Conservation (phyloP, 2,329 filamentous ascomycete genomes). For the Penicillium sp. region DNA sequence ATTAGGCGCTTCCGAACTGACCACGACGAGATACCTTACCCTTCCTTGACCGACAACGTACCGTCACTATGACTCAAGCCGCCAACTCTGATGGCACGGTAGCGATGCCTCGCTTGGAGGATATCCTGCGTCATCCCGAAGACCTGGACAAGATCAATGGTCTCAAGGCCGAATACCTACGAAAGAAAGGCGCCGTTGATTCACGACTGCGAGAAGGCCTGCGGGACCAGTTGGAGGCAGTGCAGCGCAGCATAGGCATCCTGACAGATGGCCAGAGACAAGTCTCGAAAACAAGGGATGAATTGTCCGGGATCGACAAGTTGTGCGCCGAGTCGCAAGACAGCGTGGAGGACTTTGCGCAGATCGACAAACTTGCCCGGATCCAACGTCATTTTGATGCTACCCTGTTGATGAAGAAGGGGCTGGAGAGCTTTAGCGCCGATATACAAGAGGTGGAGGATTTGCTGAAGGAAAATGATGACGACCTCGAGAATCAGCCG, state of each 20-base stretch:
- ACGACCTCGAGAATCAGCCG: constrained; percentile 83
- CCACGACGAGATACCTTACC: constrained; percentile 1
- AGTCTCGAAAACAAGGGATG: constrained; percentile 90
- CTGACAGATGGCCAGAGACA: constrained; percentile 88
- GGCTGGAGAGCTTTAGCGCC: constrained; percentile 82
- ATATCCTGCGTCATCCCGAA: constrained; percentile 91
- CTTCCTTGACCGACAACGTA: constrained; percentile 5
- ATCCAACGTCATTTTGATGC: constrained; percentile 89
- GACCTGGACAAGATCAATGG: constrained; percentile 93
- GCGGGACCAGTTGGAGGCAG: constrained; percentile 89
- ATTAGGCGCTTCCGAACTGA: constrained; percentile 1
- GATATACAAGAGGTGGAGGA: constrained; percentile 72
- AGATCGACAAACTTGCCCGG: constrained; percentile 60
- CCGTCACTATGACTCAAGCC: constrained; percentile 36
- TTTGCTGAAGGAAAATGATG: constrained; percentile 79
- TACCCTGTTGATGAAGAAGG: constrained; percentile 87
- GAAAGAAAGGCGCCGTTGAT: constrained; percentile 91
- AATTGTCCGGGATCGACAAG: constrained; percentile 98
- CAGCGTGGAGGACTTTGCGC: constrained; percentile 96
- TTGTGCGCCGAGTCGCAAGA: constrained; percentile 95
- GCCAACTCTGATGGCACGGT: constrained; percentile 56
- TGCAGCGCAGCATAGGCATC: constrained; percentile 86
- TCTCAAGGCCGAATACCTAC: constrained; percentile 86
- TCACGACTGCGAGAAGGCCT: constrained; percentile 83
- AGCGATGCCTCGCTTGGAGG: constrained; percentile 73